Conservation (phyloP, 768 basidiomycete genomes). For the Lactifluus subvellereus region DNA sequence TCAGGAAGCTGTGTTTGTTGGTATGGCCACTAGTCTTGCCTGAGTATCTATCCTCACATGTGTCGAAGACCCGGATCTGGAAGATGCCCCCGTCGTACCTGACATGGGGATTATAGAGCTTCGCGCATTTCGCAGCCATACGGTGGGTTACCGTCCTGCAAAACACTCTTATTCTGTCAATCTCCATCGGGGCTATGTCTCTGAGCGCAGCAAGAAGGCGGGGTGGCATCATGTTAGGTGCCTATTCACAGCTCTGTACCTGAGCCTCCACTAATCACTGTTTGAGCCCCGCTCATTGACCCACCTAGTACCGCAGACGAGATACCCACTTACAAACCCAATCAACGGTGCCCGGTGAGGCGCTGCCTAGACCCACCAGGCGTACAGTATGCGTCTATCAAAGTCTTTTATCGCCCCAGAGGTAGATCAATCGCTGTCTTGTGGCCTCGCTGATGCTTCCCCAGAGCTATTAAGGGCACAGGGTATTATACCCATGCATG, state of each 20-base stretch:
- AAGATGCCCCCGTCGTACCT: not conserved
- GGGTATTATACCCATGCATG: not conserved
- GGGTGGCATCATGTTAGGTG: constrained; percentile 11
- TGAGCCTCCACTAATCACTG: not conserved
- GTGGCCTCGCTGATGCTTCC: not conserved
- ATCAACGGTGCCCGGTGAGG: not conserved
- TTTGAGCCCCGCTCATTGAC: not conserved
- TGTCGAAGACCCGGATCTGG: not conserved
- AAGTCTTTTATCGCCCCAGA: constrained; percentile 3
- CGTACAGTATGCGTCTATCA: not conserved
- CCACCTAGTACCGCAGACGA: not conserved
- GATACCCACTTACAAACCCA: not conserved
- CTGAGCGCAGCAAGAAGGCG: constrained; percentile 6
- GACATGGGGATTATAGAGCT: constrained; percentile 8
- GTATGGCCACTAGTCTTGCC: not conserved
- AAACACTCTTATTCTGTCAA: too few relatives aligned
- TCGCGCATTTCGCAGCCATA: not conserved
- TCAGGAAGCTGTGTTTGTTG: constrained; percentile 2
- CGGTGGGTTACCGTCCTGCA: too few relatives aligned
- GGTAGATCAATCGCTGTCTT: not conserved
- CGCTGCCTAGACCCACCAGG: not conserved
- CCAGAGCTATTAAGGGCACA: not conserved
- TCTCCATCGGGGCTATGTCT: not conserved
- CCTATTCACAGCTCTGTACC: not conserved
- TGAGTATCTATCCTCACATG: not conserved